Percentiles rank a stretch among this genome's conserved stretches.
Conservation (phyloP, 768 basidiomycete genomes). For the Dacryopinax primogenitus region DNA sequence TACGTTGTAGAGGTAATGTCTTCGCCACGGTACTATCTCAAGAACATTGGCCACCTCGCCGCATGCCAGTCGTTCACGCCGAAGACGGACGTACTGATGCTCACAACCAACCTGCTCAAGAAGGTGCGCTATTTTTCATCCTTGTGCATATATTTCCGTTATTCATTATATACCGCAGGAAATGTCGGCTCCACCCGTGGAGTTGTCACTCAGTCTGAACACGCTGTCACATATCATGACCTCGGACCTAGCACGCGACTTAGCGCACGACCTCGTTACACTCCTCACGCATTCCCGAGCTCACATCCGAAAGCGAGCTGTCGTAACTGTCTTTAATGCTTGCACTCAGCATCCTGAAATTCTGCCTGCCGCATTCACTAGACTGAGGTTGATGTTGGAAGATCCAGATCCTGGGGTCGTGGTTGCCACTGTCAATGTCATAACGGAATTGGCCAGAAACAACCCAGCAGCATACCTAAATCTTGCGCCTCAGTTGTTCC, state of each 20-base stretch:
- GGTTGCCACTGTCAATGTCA: slow-evolving; percentile 84
- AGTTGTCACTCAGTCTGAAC: slow-evolving; percentile 62
- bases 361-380: slow-evolving; percentile 45
- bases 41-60: slow-evolving; percentile 90
- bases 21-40: slow-evolving; percentile 77
- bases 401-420: slow-evolving; percentile 75
- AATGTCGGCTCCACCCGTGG: slow-evolving; percentile 59
- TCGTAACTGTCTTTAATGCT: slow-evolving; percentile 69
- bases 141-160: slow-evolving; percentile 17
- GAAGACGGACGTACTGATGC: slow-evolving; percentile 93
- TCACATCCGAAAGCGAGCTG: slow-evolving; percentile 78
- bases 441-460: slow-evolving; percentile 79
- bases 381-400: slow-evolving; percentile 68
- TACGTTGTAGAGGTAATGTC: slow-evolving; percentile 98
- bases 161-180: slow-evolving; percentile 40
- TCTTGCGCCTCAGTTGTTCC: slow-evolving; percentile 85
- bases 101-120: slow-evolving; percentile 90
- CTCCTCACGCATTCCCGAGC: slow-evolving; percentile 85
- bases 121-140: slow-evolving; percentile 44
- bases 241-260: slow-evolving; percentile 78
- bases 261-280: slow-evolving; percentile 67
- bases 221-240: slow-evolving; percentile 78
- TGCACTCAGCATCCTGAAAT: slow-evolving; percentile 74
- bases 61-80: slow-evolving; percentile 81
- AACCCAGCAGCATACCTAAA: slow-evolving; percentile 70